Evolutionary conservation across 2,329 filamentous ascomycete species (phyloP).

Genomic region (Beauveria australis): DNA sequence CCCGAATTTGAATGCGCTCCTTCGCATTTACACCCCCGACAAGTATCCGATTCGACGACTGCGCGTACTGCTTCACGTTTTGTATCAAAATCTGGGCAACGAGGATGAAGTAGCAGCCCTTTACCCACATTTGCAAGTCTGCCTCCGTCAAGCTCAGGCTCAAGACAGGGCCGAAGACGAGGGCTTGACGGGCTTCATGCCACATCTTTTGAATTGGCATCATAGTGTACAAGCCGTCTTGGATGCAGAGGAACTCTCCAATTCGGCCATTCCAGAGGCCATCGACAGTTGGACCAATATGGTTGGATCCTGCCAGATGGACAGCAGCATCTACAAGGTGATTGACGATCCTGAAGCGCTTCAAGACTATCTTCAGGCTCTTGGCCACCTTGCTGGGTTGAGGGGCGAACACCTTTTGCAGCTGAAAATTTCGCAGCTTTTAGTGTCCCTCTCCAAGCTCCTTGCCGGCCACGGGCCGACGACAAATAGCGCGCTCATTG

Average conservation of each 20-base stretch:
- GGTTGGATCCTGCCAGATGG: slow-evolving; percentile 29
- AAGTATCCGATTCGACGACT: slow-evolving; percentile 45
- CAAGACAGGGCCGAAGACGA: slow-evolving; percentile 37
- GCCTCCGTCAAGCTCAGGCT: slow-evolving; percentile 26
- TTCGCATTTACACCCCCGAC: slow-evolving; percentile 41
- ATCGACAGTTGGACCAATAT: slow-evolving; percentile 38
- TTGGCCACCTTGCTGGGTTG: slow-evolving; percentile 43
- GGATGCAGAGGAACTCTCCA: slow-evolving; percentile 23
- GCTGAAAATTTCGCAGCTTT: slow-evolving; percentile 22
- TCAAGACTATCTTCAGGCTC: slow-evolving; percentile 40
- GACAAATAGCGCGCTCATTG: slow-evolving; percentile 32
- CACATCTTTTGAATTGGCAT: slow-evolving; percentile 40
- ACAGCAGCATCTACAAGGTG: slow-evolving; percentile 31
- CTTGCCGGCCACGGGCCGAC: slow-evolving; percentile 22
- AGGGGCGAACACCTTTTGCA: slow-evolving; percentile 40
- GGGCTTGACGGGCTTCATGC: slow-evolving; percentile 34
- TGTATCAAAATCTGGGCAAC: slow-evolving; percentile 40
- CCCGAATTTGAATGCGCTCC: slow-evolving; percentile 36
- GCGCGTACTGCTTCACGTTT: slow-evolving; percentile 41
- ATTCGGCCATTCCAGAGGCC: slow-evolving; percentile 26
- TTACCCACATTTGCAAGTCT: slow-evolving; percentile 29
- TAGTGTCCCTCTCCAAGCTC: slow-evolving; percentile 29
- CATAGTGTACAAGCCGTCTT: slow-evolving; percentile 36
- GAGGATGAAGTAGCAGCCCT: slow-evolving; percentile 31
- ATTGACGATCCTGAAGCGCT: slow-evolving; percentile 44